Percentiles rank a stretch among this genome's conserved stretches.
Evolutionary conservation across 768 basidiomycete species (phyloP).

Genomic region (Nevesoporus exiguus): DNA sequence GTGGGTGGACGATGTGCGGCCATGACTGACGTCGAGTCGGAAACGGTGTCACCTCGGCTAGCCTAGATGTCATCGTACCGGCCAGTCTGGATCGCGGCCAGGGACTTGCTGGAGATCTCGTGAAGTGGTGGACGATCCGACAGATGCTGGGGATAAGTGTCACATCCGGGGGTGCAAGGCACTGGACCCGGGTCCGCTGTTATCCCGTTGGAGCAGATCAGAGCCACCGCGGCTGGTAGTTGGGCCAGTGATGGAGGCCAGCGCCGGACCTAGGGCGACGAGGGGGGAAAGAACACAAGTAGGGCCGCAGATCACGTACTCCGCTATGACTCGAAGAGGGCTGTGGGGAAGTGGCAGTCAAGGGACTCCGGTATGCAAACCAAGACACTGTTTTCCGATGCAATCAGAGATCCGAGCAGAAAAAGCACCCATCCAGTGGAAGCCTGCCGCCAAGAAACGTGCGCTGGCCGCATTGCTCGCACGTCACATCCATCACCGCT

Average conservation of each 20-base stretch:
- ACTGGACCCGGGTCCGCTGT: neutral
- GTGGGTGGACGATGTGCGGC: neutral
- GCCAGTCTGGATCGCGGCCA: conserved; percentile 1
- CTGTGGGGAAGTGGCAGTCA: conserved; percentile 1
- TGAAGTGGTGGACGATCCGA: neutral
- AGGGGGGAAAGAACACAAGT: neutral
- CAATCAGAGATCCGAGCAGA: conserved; percentile 15
- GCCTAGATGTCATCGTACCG: neutral
- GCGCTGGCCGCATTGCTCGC: conserved; percentile 8
- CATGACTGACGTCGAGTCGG: neutral
- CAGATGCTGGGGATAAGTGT: neutral
- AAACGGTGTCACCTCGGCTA: neutral
- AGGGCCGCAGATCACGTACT: too few species aligned
- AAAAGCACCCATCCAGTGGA: neutral
- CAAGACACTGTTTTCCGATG: neutral
- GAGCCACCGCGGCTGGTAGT: neutral
- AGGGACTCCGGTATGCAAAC: neutral
- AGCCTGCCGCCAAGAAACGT: conserved; percentile 18
- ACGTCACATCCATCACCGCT: neutral
- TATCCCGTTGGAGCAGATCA: neutral
- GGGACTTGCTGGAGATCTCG: neutral
- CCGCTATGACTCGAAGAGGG: neutral
- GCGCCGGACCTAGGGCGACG: neutral
- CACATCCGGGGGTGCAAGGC: neutral
- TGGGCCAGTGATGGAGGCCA: neutral